Evolutionary conservation across 2,329 filamentous ascomycete species (phyloP).

Genomic region (Apiospora rasikravindrae): DNA sequence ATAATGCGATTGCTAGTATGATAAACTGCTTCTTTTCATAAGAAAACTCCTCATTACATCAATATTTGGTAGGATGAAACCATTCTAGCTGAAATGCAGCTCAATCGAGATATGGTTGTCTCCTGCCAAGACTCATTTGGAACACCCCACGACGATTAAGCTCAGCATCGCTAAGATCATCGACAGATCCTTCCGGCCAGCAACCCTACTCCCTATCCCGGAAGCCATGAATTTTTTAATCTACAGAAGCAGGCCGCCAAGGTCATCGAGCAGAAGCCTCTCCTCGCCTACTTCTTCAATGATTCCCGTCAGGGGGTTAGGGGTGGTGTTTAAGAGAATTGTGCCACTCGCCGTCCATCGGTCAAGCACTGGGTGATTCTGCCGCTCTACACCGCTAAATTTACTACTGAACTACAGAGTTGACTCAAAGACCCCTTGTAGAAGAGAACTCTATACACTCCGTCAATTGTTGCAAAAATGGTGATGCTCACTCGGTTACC

Average conservation of each 20-base stretch:
- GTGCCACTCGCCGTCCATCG: neutral
- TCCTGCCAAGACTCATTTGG: too few relatives aligned
- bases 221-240: too few relatives aligned
- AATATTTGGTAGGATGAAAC: too few relatives aligned
- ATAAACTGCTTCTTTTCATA: neutral
- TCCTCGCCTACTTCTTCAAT: neutral
- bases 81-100: too few relatives aligned
- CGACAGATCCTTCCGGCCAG: too few relatives aligned
- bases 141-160: too few relatives aligned
- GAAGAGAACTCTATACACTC: neutral
- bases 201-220: too few relatives aligned
- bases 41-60: too few relatives aligned
- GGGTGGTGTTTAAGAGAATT: neutral
- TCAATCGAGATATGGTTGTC: too few relatives aligned
- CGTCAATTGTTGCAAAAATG: slow-evolving; percentile 16
- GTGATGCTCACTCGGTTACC: slow-evolving; percentile 21
- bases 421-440: neutral
- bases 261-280: too few relatives aligned
- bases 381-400: neutral
- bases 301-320: neutral
- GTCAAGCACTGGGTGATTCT: neutral
- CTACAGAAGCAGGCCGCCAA: too few relatives aligned
- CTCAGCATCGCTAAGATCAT: too few relatives aligned
- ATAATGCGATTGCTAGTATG: neutral
- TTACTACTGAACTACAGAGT: neutral